These are phyloP conservation scores for Tulasnella sp. DNA, from an alignment of 768 basidiomycete species.

Conservation along the genomic window DNA sequence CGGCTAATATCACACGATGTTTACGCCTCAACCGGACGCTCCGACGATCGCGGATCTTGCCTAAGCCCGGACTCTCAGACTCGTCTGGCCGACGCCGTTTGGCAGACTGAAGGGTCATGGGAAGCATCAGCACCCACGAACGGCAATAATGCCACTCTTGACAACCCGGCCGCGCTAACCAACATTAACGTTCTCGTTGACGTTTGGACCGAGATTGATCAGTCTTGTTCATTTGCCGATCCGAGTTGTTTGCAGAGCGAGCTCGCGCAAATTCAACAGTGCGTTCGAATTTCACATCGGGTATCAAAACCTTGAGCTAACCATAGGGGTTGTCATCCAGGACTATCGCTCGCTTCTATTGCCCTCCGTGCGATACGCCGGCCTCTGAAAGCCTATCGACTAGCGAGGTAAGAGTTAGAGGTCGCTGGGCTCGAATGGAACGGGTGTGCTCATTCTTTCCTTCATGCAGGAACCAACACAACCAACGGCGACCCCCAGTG, in stretches of 20 bases:
- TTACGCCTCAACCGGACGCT: not conserved
- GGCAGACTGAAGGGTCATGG: not conserved
- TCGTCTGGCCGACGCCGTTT: not conserved
- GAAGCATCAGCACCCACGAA: not conserved
- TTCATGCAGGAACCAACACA: not conserved
- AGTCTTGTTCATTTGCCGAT: not conserved
- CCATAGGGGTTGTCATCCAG: not conserved
- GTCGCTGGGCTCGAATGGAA: not conserved
- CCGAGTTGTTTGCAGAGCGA: not conserved
- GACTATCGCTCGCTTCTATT: not conserved
- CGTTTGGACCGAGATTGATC: not conserved
- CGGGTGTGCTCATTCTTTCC: not conserved
- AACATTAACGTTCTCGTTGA: conserved; percentile 1
- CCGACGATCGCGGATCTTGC: not conserved
- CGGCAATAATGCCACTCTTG: not conserved
- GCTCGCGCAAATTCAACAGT: not conserved
- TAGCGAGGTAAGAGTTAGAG: not conserved
- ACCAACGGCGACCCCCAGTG: not conserved
- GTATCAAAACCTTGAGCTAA: not conserved
- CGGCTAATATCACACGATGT: not conserved
- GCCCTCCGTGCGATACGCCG: not conserved
- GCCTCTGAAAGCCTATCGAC: not conserved
- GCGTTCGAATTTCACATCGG: not conserved
- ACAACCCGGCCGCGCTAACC: not conserved
- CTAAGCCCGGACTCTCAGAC: not conserved